These are phyloP conservation scores for Cantharellus anzutake DNA, from an alignment of 768 basidiomycete species.

Conservation along the genomic window DNA sequence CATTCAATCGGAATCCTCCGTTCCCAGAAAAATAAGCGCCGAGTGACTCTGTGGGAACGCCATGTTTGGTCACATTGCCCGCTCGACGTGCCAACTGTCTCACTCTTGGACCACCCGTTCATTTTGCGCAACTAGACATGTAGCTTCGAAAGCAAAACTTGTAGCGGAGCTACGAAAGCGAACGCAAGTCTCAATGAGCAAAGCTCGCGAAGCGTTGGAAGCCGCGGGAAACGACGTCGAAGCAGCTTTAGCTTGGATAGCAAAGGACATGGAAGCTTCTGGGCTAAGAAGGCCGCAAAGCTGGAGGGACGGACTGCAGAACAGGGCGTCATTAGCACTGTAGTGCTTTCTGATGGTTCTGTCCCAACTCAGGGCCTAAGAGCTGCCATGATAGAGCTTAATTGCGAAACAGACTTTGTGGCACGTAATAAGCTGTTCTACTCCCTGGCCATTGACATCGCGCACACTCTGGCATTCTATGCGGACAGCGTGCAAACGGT, in stretches of 20 bases:
- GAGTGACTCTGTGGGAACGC: too few species aligned
- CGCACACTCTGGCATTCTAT: constrained; percentile 65
- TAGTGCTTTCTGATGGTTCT: constrained; percentile 21
- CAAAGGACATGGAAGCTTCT: constrained; percentile 47
- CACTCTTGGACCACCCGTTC: too few species aligned
- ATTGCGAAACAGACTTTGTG: constrained; percentile 96
- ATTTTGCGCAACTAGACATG: too few species aligned
- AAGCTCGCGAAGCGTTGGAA: constrained; percentile 74
- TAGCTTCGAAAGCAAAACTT: constrained; percentile 24
- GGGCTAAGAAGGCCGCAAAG: constrained; percentile 75
- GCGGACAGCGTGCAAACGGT: constrained; percentile 22
- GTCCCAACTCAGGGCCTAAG: constrained; percentile 34
- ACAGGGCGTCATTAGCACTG: constrained; percentile 51
- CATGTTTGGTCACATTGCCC: too few species aligned
- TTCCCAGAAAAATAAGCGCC: too few species aligned
- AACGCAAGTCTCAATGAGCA: constrained; percentile 63
- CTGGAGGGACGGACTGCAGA: constrained; percentile 63
- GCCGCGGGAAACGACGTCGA: constrained; percentile 56
- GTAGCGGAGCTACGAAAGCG: constrained; percentile 73
- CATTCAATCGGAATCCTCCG: too few species aligned
- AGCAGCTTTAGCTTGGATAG: constrained; percentile 61
- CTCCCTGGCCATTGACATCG: constrained; percentile 55
- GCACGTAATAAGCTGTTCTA: constrained; percentile 70
- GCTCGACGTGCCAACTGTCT: too few species aligned
- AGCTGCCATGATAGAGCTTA: constrained; percentile 78